phyloP scores from a whole-genome alignment of 331 rosid species.

The Saraca asoca region DNA sequence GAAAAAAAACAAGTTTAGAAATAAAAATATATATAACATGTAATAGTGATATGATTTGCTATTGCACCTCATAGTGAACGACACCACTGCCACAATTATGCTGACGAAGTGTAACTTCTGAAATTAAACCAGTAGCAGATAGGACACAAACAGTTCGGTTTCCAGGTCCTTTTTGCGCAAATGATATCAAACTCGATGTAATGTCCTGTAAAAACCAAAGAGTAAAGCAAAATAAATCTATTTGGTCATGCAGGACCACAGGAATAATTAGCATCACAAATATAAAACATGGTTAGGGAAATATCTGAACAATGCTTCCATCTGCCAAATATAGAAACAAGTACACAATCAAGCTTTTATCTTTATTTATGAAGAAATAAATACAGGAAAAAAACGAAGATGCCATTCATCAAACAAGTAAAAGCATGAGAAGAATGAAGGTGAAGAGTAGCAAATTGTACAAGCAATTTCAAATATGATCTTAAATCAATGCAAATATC shows the following conservation, averaged over 20 bases:
- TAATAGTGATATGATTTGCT: neutral
- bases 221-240: neutral
- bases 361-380: neutral
- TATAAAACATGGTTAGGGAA: too few species aligned
- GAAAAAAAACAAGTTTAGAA: neutral
- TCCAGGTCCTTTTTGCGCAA: conserved; percentile 44
- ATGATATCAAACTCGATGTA: conserved; percentile 36
- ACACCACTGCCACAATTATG: conserved; percentile 40
- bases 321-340: too few species aligned
- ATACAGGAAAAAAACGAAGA: neutral
- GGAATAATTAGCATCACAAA: neutral
- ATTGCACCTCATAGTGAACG: conserved; percentile 44
- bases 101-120: conserved; percentile 45
- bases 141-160: conserved; percentile 45
- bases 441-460: too few species aligned
- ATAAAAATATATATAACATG: too few species aligned
- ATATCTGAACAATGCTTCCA: too few species aligned
- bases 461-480: too few species aligned
- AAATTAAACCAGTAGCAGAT: conserved; percentile 47
- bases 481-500: too few species aligned
- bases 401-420: neutral
- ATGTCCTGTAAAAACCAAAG: conserved; percentile 42
- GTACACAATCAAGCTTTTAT: too few species aligned
- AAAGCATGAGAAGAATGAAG: too few species aligned
- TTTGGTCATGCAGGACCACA: neutral